Base-by-base conservation (phyloP, 2,329 filamentous ascomycete genomes). In the Cytospora paraplurivora region DNA sequence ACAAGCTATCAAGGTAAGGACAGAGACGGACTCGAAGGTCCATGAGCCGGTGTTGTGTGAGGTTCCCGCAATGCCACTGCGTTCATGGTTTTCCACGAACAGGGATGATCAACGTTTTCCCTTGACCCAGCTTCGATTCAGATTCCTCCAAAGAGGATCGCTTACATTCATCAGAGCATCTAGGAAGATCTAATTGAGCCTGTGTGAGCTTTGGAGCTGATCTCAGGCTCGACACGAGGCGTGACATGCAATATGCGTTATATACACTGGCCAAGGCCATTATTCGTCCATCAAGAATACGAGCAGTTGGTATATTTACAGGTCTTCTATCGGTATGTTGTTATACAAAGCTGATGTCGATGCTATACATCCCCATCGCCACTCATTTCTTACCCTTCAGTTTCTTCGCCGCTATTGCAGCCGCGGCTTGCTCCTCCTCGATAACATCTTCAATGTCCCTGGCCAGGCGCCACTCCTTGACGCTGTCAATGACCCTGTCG, bases 401-500 rank as follows among this genome's bases (percentile, higher is more conserved):
- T 33, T 66, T 67, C 51, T 69, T 71, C 10, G 66, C 58, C 15
- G 57, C 65, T n/a, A 65, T 66, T 3, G 69, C 70, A 13, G 72
- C 72, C 19, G 73, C 73, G 56, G 81, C 82, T 73, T 88, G 81
- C 67, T 88, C 87, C 11, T 88, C 85, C 17, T 79, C 82, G 60
- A 92, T 80, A 68, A 97, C 76, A 6, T 82, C 83, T 72, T 91
- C 83, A 44, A 97, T 86, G 67, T 96, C 93, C 68, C 83, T 83
- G 66, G 89, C 87, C 51, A 87, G 82, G 68, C 95, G 81, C 91
- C 92, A 97, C 51, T 82, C 82, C 68, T 83, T 84, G 13, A 94
- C 91, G 68, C 90, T 92, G 19, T 89, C 85, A 83, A 97, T 92
- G 67, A 97, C 79, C 59, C 80, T 85, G 55, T 91, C 89, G 51